Percentiles rank a stretch among this genome's conserved stretches.
These are phyloP conservation scores for Melanopsichium pennsylvanicum DNA, from an alignment of 1,284 basidiomycete genomes.

Conservation along the genomic window DNA sequence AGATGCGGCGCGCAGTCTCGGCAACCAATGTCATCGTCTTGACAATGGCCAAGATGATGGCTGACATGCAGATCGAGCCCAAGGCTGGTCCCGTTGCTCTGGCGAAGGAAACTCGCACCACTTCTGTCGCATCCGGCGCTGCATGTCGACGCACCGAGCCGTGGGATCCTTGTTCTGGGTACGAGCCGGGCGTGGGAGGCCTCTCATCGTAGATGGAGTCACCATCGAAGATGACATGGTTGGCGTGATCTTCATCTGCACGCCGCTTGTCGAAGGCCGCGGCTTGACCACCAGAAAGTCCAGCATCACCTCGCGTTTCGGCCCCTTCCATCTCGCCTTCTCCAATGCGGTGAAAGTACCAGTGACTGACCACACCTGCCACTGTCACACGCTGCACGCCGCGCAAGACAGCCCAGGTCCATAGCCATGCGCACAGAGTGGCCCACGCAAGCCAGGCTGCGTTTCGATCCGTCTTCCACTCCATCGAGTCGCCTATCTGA, in stretches of 20 bases:
- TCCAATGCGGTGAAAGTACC: constrained; percentile 77
- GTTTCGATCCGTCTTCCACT: constrained; percentile 80
- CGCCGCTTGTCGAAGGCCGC: constrained; percentile 30
- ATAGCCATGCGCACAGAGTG: constrained; percentile 79
- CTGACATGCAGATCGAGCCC: constrained; percentile 79
- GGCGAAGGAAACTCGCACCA: constrained; percentile 78
- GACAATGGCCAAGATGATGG: constrained; percentile 77
- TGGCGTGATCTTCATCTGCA: constrained; percentile 29
- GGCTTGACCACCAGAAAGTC: constrained; percentile 1
- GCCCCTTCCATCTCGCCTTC: constrained; percentile 7
- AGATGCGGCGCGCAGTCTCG: constrained; percentile 67
- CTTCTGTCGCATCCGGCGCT: constrained; percentile 67
- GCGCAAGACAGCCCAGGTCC: constrained; percentile 87
- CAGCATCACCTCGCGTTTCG: constrained; percentile 9
- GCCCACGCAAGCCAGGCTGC: constrained; percentile 81
- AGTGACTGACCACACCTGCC: constrained; percentile 84
- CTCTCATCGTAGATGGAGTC: constrained; percentile 41
- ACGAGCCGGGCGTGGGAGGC: constrained; percentile 31
- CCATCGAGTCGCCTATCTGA: constrained; percentile 61
- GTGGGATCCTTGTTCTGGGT: constrained; percentile 6
- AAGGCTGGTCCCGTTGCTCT: constrained; percentile 82
- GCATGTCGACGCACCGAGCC: constrained; percentile 10
- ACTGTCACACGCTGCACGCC: constrained; percentile 81
- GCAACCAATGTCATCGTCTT: constrained; percentile 69
- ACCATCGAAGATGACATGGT: constrained; percentile 21